A percentile compares a stretch with the other conserved stretches of the same genome.
Conservation (phyloP, 768 basidiomycete species). For the Russula dissimulans region DNA sequence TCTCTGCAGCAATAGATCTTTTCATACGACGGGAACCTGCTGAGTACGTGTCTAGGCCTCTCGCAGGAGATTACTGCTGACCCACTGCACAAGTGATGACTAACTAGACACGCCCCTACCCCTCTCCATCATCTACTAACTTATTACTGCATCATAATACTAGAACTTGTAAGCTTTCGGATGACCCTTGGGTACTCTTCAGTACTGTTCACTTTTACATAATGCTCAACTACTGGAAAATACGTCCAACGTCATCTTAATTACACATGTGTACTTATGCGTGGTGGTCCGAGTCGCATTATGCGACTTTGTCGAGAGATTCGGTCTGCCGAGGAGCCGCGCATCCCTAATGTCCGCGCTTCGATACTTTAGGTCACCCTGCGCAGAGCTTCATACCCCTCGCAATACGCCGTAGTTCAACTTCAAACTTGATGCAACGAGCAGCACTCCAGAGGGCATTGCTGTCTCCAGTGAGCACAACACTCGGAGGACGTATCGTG, state of each 20-base stretch:
- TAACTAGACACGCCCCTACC: neutral
- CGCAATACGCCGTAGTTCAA: neutral
- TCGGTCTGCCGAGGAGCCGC: neutral
- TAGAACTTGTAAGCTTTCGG: slow-evolving; percentile 10
- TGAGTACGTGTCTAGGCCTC: slow-evolving; percentile 42
- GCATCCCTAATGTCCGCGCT: neutral
- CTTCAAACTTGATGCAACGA: neutral
- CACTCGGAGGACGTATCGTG: neutral
- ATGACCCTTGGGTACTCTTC: no score
- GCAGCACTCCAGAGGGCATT: neutral
- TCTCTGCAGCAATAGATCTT: slow-evolving; percentile 84
- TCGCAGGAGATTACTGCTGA: neutral
- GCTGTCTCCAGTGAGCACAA: neutral
- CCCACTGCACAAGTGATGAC: slow-evolving; percentile 7
- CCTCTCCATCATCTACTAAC: neutral
- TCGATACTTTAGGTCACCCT: neutral
- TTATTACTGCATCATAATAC: neutral
- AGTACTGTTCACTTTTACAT: no score
- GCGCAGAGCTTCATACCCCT: neutral
- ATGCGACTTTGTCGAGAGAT: no score
- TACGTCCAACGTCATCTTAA: no score
- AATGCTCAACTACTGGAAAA: no score
- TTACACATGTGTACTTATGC: no score
- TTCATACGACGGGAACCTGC: slow-evolving; percentile 74
- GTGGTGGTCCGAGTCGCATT: no score